Conservation (phyloP, 768 basidiomycete species). For the Candolleomyces aberdarensis region DNA sequence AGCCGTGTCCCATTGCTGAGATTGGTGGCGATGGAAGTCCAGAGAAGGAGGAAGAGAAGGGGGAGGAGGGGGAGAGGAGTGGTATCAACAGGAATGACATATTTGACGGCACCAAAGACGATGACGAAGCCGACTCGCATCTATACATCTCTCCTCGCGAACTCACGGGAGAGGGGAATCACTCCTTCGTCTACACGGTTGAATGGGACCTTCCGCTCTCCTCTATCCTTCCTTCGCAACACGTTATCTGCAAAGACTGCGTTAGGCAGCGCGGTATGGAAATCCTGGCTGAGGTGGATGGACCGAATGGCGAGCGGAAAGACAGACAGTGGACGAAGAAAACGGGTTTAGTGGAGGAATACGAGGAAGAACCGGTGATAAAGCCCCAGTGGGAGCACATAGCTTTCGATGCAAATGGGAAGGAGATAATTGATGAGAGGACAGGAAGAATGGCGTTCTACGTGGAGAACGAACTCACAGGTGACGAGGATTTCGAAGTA, state of each 20-base stretch:
- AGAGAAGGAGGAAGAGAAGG: conserved; percentile 15
- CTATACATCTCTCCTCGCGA: conserved; percentile 42
- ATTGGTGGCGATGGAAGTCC: conserved; percentile 22
- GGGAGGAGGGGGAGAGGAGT: conserved; percentile 8
- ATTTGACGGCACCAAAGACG: conserved; percentile 8
- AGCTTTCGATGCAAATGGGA: background rate
- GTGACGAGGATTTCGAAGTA: background rate
- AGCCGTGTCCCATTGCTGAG: background rate
- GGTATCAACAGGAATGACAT: conserved; percentile 7
- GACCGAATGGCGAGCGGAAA: conserved; percentile 26
- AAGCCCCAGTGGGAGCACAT: background rate
- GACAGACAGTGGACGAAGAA: conserved; percentile 11
- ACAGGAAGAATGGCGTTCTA: too few species aligned
- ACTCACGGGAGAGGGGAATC: conserved; percentile 42
- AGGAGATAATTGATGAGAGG: background rate
- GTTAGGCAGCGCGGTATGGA: background rate
- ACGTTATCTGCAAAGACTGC: conserved; percentile 37
- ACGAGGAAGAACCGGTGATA: background rate
- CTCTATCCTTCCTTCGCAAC: conserved; percentile 22
- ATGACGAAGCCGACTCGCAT: conserved; percentile 37
- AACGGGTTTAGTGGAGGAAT: background rate
- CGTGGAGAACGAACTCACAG: background rate
- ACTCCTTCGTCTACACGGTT: conserved; percentile 49
- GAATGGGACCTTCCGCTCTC: conserved; percentile 51
- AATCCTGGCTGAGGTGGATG: conserved; percentile 24